Evolutionary conservation across 2,329 filamentous ascomycete genomes (phyloP).

Genomic region (Xylariales sp.): DNA sequence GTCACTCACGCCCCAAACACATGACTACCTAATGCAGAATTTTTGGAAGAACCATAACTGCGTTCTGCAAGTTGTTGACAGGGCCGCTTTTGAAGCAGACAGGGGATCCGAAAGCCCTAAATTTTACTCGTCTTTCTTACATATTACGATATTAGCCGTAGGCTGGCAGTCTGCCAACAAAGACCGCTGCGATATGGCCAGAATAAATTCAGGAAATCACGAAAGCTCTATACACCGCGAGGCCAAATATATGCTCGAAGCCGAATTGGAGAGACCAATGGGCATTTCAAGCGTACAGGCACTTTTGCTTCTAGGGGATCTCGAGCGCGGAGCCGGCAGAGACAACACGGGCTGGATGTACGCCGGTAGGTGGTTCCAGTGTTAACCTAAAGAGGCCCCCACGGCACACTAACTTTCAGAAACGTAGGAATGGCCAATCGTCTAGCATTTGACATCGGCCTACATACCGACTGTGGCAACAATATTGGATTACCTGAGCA

Average conservation of each 20-base stretch:
- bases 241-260: constrained; percentile 38
- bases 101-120: constrained; percentile 36
- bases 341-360: constrained; percentile 39
- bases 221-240: constrained; percentile 37
- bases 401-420: constrained; percentile 7
- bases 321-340: constrained; percentile 38
- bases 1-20: constrained; percentile 37
- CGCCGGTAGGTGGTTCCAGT: constrained; percentile 29
- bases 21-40: constrained; percentile 38
- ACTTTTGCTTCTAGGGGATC: constrained; percentile 37
- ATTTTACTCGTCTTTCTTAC: constrained; percentile 37
- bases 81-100: constrained; percentile 35
- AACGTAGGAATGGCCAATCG: constrained; percentile 37
- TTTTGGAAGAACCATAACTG: constrained; percentile 39
- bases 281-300: constrained; percentile 35
- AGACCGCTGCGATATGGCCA: constrained; percentile 35
- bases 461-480: constrained; percentile 30
- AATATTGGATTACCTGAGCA: constrained; percentile 28
- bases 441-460: constrained; percentile 36
- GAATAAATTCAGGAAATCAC: constrained; percentile 34
- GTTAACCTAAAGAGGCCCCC: too few relatives aligned
- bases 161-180: constrained; percentile 39
- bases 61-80: constrained; percentile 37
- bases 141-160: constrained; percentile 37
- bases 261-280: constrained; percentile 36